Evolutionary conservation across 352 stramenopile genomes (phyloP).

Genomic region (Pelagophyceae sp.): DNA sequence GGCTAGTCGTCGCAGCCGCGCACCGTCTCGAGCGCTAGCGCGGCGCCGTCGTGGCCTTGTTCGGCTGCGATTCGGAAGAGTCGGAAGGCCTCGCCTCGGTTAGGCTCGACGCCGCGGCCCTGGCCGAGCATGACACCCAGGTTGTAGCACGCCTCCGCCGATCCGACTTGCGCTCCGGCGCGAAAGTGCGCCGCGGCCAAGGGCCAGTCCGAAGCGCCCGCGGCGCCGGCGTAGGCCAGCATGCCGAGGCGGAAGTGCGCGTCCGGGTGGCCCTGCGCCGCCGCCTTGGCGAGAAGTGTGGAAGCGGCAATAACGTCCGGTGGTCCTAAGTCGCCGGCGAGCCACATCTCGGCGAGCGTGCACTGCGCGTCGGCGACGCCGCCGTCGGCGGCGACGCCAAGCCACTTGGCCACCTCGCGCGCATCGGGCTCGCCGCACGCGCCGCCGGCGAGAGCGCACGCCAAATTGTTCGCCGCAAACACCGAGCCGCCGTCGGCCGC

Average conservation of each 20-base stretch:
- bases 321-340: neutral
- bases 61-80: neutral
- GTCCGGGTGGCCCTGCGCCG: neutral
- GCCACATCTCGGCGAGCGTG: neutral
- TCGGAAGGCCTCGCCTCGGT: neutral
- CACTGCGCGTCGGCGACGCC: neutral
- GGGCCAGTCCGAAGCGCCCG: neutral
- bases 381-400: neutral
- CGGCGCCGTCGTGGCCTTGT: neutral
- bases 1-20: too few relatives aligned
- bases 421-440: neutral
- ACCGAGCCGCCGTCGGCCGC: neutral
- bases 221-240: neutral
- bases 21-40: too few relatives aligned
- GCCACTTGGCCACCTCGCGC: neutral
- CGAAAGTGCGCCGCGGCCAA: neutral
- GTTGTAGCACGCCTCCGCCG: neutral
- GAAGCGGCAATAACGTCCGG: too few relatives aligned
- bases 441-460: neutral
- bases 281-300: too few relatives aligned
- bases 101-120: neutral
- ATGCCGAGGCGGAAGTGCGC: neutral
- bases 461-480: neutral
- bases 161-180: neutral
- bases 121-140: neutral